These are phyloP conservation scores for Durio zibethinus DNA, from an alignment of 345 rosid species.

Conservation along the genomic window DNA sequence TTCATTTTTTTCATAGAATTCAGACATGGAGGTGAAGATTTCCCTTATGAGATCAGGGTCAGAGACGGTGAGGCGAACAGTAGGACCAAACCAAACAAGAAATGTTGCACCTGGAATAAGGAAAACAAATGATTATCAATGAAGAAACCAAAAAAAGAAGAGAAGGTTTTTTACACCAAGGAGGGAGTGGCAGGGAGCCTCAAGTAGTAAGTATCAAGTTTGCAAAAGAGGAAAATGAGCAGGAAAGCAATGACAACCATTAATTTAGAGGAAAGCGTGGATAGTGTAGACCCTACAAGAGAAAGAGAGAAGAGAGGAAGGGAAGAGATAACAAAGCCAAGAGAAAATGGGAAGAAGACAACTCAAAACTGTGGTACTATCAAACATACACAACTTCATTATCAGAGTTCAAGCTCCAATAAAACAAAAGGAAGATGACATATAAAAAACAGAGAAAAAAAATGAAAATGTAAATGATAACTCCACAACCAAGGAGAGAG, in stretches of 20 bases:
- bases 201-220: slow-evolving; percentile 41
- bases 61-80: slow-evolving; percentile 63
- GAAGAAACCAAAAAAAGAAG: background rate
- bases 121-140: background rate
- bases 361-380: slow-evolving; percentile 25
- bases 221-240: slow-evolving; percentile 43
- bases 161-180: slow-evolving; percentile 22
- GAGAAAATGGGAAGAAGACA: slow-evolving; percentile 40
- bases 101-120: slow-evolving; percentile 55
- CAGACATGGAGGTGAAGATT: slow-evolving; percentile 66
- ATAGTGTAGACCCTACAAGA: slow-evolving; percentile 40
- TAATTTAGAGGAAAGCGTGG: slow-evolving; percentile 31
- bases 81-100: slow-evolving; percentile 80
- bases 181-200: slow-evolving; percentile 27
- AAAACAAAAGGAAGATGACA: slow-evolving; percentile 37
- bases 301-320: background rate
- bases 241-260: slow-evolving; percentile 35
- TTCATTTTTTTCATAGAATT: slow-evolving; percentile 56
- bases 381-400: slow-evolving; percentile 30
- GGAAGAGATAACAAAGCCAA: background rate
- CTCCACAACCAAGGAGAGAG: slow-evolving; percentile 30
- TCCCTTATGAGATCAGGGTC: slow-evolving; percentile 76
- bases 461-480: slow-evolving; percentile 26
- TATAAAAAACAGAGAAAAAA: slow-evolving; percentile 19
- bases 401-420: slow-evolving; percentile 27